Conservation (phyloP, 2,329 filamentous ascomycete genomes). For the Alternaria triticimaculans region DNA sequence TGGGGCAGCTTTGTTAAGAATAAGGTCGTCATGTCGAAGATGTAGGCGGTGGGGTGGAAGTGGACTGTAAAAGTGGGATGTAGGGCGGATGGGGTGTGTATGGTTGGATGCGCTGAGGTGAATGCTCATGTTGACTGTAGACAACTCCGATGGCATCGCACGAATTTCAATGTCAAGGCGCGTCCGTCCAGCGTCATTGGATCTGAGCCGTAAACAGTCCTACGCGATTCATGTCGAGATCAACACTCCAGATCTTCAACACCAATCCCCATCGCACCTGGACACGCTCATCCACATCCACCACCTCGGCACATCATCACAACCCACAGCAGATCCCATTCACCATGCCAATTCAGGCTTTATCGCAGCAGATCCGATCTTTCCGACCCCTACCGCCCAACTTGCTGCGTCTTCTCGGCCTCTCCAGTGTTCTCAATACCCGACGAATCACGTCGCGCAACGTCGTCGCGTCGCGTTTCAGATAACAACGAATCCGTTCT, state of each 20-base stretch:
- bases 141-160: neutral
- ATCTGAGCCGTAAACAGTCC: neutral
- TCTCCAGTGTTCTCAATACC: neutral
- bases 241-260: neutral
- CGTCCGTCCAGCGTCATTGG: neutral
- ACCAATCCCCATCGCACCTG: neutral
- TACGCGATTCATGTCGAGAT: neutral
- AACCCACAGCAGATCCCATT: neutral
- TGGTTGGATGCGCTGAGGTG: neutral
- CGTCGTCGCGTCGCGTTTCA: neutral
- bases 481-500: neutral
- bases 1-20: conserved; percentile 28
- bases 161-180: neutral
- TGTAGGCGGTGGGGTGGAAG: neutral
- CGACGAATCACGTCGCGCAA: neutral
- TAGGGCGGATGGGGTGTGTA: neutral
- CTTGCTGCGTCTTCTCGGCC: neutral
- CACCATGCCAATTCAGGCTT: neutral
- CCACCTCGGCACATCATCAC: neutral
- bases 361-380: neutral
- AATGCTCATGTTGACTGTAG: neutral
- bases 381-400: neutral
- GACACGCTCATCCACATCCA: neutral
- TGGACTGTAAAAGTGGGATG: neutral
- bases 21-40: conserved; percentile 2